Evolutionary conservation across 495 filamentous ascomycete genomes (phyloP).

Genomic region (Penicillium macrosclerotiorum): DNA sequence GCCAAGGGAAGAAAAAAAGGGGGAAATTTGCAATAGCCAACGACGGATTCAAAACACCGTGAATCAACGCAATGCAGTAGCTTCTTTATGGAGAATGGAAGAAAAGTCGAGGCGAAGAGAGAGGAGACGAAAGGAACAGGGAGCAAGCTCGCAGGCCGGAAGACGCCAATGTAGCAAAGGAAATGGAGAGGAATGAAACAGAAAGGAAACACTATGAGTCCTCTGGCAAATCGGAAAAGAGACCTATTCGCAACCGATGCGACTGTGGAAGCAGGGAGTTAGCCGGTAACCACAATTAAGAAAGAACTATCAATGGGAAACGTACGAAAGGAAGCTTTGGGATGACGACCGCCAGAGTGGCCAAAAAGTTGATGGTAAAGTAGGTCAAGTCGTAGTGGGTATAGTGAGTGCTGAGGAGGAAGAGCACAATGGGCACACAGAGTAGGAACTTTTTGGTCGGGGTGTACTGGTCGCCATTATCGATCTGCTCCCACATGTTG

Average conservation of each 20-base stretch:
- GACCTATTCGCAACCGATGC: constrained; percentile 50
- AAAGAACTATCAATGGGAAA: constrained; percentile 10
- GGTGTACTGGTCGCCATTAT: constrained; percentile 98
- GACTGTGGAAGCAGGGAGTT: constrained; percentile 26
- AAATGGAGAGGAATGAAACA: constrained; percentile 15
- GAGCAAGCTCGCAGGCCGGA: constrained; percentile 15
- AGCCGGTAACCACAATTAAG: constrained; percentile 20
- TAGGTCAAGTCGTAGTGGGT: constrained; percentile 96
- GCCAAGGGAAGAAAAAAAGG: constrained; percentile 13
- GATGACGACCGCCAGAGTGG: constrained; percentile 86
- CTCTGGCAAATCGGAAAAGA: constrained; percentile 44
- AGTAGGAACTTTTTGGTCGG: constrained; percentile 97
- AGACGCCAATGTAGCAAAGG: constrained; percentile 25
- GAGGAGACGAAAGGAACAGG: constrained; percentile 10
- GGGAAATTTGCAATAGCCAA: constrained; percentile 19
- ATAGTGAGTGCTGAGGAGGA: constrained; percentile 96
- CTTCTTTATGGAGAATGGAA: constrained; percentile 14
- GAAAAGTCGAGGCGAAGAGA: neutral
- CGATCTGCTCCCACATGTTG: constrained; percentile 99
- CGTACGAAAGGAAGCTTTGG: constrained; percentile 93
- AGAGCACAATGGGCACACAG: constrained; percentile 88
- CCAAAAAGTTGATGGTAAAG: constrained; percentile 94
- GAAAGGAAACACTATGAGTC: constrained; percentile 34
- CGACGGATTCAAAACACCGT: constrained; percentile 19
- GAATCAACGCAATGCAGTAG: constrained; percentile 29